Conservation (phyloP, 176 grass and related monocot species). For the Juncus inflexus region DNA sequence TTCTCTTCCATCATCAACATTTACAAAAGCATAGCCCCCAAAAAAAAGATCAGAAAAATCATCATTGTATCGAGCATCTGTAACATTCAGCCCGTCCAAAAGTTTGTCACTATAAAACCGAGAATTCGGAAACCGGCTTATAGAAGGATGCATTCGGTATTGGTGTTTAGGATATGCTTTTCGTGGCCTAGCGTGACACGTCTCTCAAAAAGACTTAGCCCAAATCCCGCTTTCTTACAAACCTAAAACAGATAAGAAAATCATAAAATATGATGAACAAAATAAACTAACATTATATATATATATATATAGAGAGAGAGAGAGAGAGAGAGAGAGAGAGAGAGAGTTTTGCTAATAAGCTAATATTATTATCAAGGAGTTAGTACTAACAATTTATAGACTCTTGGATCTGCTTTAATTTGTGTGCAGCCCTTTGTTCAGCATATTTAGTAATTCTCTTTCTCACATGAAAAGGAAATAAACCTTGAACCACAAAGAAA, state of each 20-base stretch:
- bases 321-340: too few relatives aligned
- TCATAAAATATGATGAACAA: too few relatives aligned
- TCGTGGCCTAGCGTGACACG: conserved; percentile 36
- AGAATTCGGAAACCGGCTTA: conserved; percentile 70
- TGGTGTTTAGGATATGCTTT: conserved; percentile 77
- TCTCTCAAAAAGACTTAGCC: conserved; percentile 73
- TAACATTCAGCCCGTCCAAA: conserved; percentile 66
- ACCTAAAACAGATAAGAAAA: conserved; percentile 27
- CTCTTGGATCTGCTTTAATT: too few relatives aligned
- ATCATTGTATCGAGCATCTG: conserved; percentile 43
- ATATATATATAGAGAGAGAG: too few relatives aligned
- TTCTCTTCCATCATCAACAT: conserved; percentile 62
- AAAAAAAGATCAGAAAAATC: conserved; percentile 35
- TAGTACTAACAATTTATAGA: too few relatives aligned
- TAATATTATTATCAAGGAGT: too few relatives aligned
- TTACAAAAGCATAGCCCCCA: conserved; percentile 57
- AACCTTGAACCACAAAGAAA: too few relatives aligned
- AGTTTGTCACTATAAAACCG: conserved; percentile 58
- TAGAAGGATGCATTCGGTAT: conserved; percentile 76
- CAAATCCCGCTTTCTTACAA: conserved; percentile 65
- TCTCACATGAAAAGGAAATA: too few relatives aligned
- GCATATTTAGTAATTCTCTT: too few relatives aligned
- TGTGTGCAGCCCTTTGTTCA: too few relatives aligned
- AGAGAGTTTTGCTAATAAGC: too few relatives aligned
- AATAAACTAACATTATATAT: too few relatives aligned